These are phyloP conservation scores for Backusella luteola DNA, from an alignment of 192 early-diverging fungal genomes.

Conservation along the genomic window DNA sequence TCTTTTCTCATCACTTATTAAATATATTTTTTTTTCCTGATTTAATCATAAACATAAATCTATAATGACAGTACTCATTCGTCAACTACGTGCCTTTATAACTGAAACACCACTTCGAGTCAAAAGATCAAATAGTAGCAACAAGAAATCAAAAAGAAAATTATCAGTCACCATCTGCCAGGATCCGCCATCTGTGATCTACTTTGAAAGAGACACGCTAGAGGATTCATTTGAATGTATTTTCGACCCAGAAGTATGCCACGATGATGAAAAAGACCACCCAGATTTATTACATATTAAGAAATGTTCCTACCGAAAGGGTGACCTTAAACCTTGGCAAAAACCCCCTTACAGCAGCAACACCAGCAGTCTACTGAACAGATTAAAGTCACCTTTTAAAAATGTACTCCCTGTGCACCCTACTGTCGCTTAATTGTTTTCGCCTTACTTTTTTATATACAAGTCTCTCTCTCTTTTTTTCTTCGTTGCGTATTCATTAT, in stretches of 20 bases:
- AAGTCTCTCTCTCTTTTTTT: neutral
- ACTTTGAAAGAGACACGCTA: slow-evolving; percentile 18
- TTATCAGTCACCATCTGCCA: slow-evolving; percentile 26
- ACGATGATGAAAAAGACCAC: slow-evolving; percentile 34
- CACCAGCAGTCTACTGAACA: neutral
- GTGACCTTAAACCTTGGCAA: slow-evolving; percentile 25
- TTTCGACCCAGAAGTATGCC: slow-evolving; percentile 26
- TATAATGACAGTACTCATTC: slow-evolving; percentile 20
- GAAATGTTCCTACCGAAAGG: neutral
- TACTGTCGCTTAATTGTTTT: slow-evolving; percentile 9
- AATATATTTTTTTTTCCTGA: neutral
- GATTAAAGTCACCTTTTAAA: slow-evolving; percentile 17
- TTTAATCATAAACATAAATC: neutral
- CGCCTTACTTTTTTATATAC: neutral
- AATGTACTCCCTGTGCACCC: slow-evolving; percentile 5
- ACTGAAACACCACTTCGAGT: slow-evolving; percentile 12
- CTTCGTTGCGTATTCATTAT: neutral
- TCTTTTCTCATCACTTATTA: neutral
- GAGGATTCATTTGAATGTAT: slow-evolving; percentile 31
- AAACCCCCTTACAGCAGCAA: slow-evolving; percentile 10
- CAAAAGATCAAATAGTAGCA: neutral
- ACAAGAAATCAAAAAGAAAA: slow-evolving; percentile 8
- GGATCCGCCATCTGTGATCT: slow-evolving; percentile 23
- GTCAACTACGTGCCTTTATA: slow-evolving; percentile 11
- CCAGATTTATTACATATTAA: slow-evolving; percentile 16